Evolutionary conservation across 2,329 filamentous ascomycete genomes (phyloP), one percentile per base, ranked within the genome.

Genomic region (Ophiostoma angusticollis): DNA sequence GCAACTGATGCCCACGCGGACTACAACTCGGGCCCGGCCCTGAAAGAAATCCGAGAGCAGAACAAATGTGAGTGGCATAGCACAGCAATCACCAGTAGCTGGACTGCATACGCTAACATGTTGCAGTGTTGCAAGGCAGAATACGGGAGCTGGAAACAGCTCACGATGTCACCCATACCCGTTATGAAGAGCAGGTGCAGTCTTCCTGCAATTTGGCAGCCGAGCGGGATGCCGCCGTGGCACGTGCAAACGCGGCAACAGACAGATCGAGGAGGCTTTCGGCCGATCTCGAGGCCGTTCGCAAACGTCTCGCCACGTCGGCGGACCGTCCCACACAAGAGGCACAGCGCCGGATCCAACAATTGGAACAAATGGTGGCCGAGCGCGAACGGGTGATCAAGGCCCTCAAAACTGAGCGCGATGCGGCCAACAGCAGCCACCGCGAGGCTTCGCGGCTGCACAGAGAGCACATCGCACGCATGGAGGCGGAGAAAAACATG

Each of bases 361-460:
- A 47, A 37, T 43, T 49, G 25, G 47, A 49, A 39, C 31, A 45
- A 34, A 45, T 44, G 42, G 43, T 47, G 27, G 38, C 38, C 1
- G 45, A 48, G 40, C 47, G 47, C 9, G 47, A 49, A 30, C 41
- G 41, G 3, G 47, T 47, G n/a, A 48, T 49, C 40, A 34, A 35
- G 35, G 45, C 45, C 6, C 40, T 46, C 35, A 42, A 43, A 36
- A 44, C 46, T 31, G 45, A 49, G 38, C 31, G 41, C 14, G 41
- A 40, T 9, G 44, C 45, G 2, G 44, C 47, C 6, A 40, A n/a
- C 12, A 40, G 45, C 40, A 47, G 45, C 37, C 44, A 46, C 23
- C 47, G 47, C 11, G 45, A 49, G 31, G 45, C 33, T 30, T 42
- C 42, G 33, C 38, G 34, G 9, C 43, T 47, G 14, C 31, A 41